These are phyloP conservation scores for Pichia phayaonensis DNA, from an alignment of 805 yeast species.

Conservation along the genomic window DNA sequence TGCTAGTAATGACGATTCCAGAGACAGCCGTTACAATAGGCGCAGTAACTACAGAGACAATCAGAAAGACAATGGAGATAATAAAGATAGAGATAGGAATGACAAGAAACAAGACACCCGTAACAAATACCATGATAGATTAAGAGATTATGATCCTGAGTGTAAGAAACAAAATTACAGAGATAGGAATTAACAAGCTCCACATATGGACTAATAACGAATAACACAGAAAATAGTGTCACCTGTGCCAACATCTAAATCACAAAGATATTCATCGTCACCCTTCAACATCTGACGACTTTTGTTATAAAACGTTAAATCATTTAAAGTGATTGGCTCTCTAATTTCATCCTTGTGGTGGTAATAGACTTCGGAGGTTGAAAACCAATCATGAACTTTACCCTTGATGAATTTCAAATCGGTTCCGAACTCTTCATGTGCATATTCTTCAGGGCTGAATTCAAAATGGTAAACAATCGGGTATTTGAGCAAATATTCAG, in stretches of 20 bases:
- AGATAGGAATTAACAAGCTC: not conserved
- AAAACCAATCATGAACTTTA: constrained; percentile 49
- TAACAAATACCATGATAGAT: not conserved
- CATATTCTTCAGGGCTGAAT: constrained; percentile 76
- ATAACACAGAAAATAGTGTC: constrained; percentile 34
- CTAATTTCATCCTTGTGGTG: constrained; percentile 13
- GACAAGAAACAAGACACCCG: not conserved
- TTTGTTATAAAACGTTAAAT: constrained; percentile 31
- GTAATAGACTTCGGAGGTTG: constrained; percentile 32
- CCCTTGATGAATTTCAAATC: constrained; percentile 53
- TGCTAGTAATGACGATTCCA: not conserved
- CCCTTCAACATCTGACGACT: constrained; percentile 26
- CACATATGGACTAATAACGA: not conserved
- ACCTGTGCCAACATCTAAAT: constrained; percentile 49
- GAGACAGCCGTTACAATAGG: not conserved
- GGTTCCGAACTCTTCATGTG: constrained; percentile 65
- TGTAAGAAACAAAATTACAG: not conserved
- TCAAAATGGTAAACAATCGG: constrained; percentile 61
- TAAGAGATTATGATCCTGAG: constrained; percentile 5
- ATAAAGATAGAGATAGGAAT: not conserved
- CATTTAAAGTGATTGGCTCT: constrained; percentile 15
- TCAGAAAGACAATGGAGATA: not conserved
- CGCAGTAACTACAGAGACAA: not conserved
- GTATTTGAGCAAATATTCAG: constrained; percentile 17
- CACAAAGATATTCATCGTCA: constrained; percentile 43